A percentile compares a stretch with the other conserved stretches of the same genome.
Evolutionary conservation across 1,284 basidiomycete genomes (phyloP).

Genomic region (Cryptococcus sp.): DNA sequence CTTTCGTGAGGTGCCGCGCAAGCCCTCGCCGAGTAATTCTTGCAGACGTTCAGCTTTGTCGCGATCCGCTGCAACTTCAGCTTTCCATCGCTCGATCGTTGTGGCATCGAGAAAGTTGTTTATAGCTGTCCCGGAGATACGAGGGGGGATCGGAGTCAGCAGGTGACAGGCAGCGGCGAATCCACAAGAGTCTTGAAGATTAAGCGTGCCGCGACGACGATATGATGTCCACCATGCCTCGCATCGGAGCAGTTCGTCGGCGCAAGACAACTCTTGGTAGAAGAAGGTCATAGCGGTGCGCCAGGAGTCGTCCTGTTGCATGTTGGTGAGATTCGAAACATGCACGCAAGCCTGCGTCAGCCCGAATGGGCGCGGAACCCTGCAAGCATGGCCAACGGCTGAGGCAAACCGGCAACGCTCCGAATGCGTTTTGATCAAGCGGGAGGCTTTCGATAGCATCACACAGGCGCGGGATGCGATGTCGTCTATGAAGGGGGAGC

Average conservation of each 20-base stretch:
- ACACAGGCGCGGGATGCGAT: constrained; percentile 11
- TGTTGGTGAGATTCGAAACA: constrained; percentile 13
- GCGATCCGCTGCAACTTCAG: constrained; percentile 3
- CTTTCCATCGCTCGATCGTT: constrained; percentile 10
- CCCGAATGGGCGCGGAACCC: constrained; percentile 4
- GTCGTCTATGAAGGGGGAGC: constrained; percentile 17
- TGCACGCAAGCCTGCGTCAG: constrained; percentile 20
- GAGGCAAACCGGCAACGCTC: constrained; percentile 18
- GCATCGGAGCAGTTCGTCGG: constrained; percentile 15
- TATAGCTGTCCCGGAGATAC: constrained; percentile 6
- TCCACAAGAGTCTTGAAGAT: constrained; percentile 2
- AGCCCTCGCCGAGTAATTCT: not conserved
- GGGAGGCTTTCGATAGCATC: constrained; percentile 19
- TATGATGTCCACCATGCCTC: constrained; percentile 35
- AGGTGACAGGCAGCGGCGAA: constrained; percentile 15
- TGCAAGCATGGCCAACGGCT: constrained; percentile 5
- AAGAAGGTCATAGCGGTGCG: constrained; percentile 10
- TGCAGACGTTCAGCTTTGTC: not conserved
- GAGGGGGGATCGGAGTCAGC: constrained; percentile 16
- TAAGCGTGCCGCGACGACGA: not conserved
- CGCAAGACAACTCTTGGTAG: constrained; percentile 6
- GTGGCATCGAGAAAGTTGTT: not conserved
- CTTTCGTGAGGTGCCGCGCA: constrained; percentile 10
- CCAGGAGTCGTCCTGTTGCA: constrained; percentile 7
- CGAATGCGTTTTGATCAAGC: constrained; percentile 2